Conservation (phyloP, 345 rosid species). For the Gossypium anomalum region DNA sequence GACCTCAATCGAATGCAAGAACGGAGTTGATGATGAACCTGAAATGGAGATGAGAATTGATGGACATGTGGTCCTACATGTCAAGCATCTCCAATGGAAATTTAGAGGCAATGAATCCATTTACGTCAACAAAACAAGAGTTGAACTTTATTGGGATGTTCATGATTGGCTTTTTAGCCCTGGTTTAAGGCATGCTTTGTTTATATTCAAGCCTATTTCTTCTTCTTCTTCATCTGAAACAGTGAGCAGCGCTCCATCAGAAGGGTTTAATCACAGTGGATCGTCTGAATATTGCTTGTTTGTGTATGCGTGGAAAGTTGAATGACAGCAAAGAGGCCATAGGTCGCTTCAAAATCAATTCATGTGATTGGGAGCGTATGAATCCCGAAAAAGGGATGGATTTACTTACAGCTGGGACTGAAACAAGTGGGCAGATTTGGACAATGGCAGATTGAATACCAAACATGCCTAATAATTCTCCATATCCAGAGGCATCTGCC, state of each 20-base stretch:
- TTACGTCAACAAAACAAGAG: constrained; percentile 40
- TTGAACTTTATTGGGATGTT: constrained; percentile 70
- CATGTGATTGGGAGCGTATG: too few relatives aligned
- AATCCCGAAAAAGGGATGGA: constrained; percentile 8
- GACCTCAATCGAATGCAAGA: constrained; percentile 62
- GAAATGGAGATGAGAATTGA: constrained; percentile 67
- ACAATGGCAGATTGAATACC: constrained; percentile 26
- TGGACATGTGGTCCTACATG: constrained; percentile 51
- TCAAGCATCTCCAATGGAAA: constrained; percentile 78
- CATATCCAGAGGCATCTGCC: constrained; percentile 5
- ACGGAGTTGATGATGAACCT: constrained; percentile 34
- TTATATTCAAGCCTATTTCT: constrained; percentile 50
- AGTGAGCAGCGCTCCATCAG: constrained; percentile 34
- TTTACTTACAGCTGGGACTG: constrained; percentile 39
- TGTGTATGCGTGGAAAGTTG: constrained; percentile 46
- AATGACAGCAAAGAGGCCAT: constrained; percentile 11
- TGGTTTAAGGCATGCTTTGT: constrained; percentile 61
- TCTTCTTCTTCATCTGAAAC: neutral
- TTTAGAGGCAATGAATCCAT: constrained; percentile 69
- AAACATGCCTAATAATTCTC: constrained; percentile 23
- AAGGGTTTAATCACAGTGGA: constrained; percentile 30
- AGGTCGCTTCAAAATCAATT: too few relatives aligned
- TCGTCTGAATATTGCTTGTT: constrained; percentile 49
- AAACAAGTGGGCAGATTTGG: constrained; percentile 8
- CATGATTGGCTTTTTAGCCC: constrained; percentile 75